Evolutionary conservation across 75 land plant genomes (phyloP).

Genomic region (Gnetum montanum): DNA sequence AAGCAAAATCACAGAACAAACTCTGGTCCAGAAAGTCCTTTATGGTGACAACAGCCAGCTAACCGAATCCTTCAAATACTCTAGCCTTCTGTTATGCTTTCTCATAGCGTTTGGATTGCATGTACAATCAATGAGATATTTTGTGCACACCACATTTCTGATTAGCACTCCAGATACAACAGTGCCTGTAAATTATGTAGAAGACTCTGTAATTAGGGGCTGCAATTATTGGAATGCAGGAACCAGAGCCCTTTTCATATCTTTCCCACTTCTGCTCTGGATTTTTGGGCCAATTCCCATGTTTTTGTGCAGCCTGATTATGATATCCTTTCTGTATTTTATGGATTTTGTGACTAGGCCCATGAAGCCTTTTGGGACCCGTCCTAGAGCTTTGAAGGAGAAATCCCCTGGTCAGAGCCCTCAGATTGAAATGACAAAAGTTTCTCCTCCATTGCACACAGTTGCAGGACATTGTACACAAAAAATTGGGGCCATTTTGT

Average conservation of each 20-base stretch:
- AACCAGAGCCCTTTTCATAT: constrained; percentile 51
- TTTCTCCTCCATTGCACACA: no score
- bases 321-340: constrained; percentile 34
- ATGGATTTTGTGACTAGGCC: constrained; percentile 36
- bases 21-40: constrained; percentile 9
- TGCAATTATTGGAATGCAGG: constrained; percentile 63
- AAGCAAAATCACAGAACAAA: constrained; percentile 11
- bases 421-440: no score
- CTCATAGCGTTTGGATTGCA: constrained; percentile 57
- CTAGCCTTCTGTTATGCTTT: constrained; percentile 49
- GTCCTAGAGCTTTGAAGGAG: no score
- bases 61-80: constrained; percentile 43
- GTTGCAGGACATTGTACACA: no score
- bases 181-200: constrained; percentile 29
- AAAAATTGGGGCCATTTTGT: no score
- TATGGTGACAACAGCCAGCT: constrained; percentile 29
- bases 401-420: no score
- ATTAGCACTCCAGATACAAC: constrained; percentile 37
- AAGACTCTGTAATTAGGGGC: constrained; percentile 34
- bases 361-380: neutral
- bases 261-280: constrained; percentile 61
- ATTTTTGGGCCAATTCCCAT: constrained; percentile 74
- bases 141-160: constrained; percentile 59
- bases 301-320: constrained; percentile 28
- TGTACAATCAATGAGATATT: constrained; percentile 52